Base-by-base conservation (phyloP, 306 rosid species). In the Glycine soja region DNA sequence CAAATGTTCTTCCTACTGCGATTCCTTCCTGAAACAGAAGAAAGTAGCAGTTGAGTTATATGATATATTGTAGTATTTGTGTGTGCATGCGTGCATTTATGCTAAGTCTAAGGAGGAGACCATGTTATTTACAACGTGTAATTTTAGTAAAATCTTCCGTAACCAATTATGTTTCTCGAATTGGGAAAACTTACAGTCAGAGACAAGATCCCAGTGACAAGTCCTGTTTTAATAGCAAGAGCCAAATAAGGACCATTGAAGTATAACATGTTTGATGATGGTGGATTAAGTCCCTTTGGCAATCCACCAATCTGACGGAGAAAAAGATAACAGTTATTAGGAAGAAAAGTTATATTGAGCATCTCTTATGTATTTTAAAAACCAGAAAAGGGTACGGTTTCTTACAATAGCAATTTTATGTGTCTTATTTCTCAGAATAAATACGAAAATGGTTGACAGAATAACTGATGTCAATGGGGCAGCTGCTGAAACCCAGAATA, bases 1-100 rank as follows among this genome's bases (percentile, higher is more conserved):
- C 98, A 87, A 96, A 93, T 71, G 99, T 96, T 88, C 99, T 92
- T 84, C 99, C 99, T 1, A 93, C 99, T 9, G 99, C 99, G 79
- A 96, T 81, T 86, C 99, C 99, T 92, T 96, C 99, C 99, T 96
- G 78, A 72, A 80, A 68, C 43, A 79, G 1, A 40, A 62, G 34
- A 36, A 8, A 77, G 48, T 73, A 46, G 43, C 45, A 48, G 63
- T 71, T 53, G 8, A 61, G 52, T 40, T 70, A 69, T 8, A 71
- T 76, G 57, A 13, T 65, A 18, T 56, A 0, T 45, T 53, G 16
- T 19, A 56, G 9, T 51, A 2, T 52, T 6, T 45, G 51, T 6
- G 6, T 24, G 63, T 5, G 6, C 30, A 24, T 24, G 30, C 30
- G 30, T 24, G 30, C 2, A 24, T 24, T 24, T 24, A 24, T 24